phyloP scores from a whole-genome alignment of 179 eudicot genomes.

The Actinidia arguta region DNA sequence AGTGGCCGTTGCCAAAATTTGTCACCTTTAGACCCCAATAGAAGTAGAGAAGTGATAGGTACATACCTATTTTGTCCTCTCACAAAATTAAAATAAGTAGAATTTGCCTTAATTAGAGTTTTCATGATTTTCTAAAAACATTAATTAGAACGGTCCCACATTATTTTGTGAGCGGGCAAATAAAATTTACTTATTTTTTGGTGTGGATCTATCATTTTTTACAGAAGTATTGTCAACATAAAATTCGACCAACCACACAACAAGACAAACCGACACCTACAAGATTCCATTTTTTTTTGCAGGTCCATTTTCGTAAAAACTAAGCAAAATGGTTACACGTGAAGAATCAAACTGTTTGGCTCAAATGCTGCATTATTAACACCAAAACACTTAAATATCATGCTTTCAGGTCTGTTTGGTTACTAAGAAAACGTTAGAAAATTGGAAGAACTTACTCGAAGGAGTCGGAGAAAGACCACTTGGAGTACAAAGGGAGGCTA shows the following conservation, averaged over 20 bases:
- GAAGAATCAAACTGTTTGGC: neutral
- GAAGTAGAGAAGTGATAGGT: no score
- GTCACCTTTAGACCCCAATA: neutral
- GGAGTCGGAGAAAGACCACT: constrained; percentile 89
- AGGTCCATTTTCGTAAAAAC: neutral
- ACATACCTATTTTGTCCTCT: no score
- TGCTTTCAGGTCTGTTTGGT: neutral
- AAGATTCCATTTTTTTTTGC: constrained; percentile 8
- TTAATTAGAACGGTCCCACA: no score
- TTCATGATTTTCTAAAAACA: no score
- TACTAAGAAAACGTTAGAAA: neutral
- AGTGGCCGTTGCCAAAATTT: constrained; percentile 3
- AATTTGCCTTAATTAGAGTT: no score
- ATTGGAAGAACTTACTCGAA: constrained; percentile 59
- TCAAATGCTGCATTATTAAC: neutral
- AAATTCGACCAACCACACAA: neutral
- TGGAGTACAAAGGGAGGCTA: constrained; percentile 73
- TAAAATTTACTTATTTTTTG: no score
- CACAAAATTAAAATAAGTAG: no score
- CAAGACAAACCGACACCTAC: neutral
- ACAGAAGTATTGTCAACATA: neutral
- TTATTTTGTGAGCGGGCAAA: no score
- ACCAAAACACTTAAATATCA: neutral
- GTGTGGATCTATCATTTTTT: no score
- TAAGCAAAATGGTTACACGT: neutral